phyloP scores from a whole-genome alignment of 2,329 filamentous ascomycete species.

The Neofusicoccum cordaticola region DNA sequence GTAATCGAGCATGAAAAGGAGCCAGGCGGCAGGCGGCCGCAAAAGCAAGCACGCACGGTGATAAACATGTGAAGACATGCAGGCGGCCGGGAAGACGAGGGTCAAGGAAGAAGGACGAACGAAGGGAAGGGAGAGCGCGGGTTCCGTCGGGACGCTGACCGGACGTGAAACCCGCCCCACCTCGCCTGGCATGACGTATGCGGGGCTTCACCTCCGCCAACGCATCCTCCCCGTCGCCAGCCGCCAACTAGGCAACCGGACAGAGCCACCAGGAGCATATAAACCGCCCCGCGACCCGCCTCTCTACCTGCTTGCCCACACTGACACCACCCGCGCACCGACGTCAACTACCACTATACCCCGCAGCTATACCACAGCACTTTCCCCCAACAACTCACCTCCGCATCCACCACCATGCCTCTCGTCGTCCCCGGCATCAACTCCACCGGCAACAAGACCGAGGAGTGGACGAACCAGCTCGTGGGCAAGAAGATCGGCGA shows the following conservation, averaged over 20 bases:
- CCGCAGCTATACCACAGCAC: background rate
- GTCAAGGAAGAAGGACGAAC: too few species aligned
- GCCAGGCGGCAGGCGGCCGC: too few species aligned
- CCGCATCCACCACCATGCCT: slow-evolving; percentile 38
- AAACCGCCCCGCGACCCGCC: background rate
- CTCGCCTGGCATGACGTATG: background rate
- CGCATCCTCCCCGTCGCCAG: background rate
- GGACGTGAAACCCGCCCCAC: background rate
- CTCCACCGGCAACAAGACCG: slow-evolving; percentile 35
- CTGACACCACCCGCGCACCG: background rate
- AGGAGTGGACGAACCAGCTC: slow-evolving; percentile 48
- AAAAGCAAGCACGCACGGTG: too few species aligned
- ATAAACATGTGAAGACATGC: too few species aligned
- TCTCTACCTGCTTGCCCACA: background rate
- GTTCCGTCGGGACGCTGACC: too few species aligned
- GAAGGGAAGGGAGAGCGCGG: too few species aligned
- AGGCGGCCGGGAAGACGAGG: too few species aligned
- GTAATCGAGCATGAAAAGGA: too few species aligned
- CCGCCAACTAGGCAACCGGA: background rate
- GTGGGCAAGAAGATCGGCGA: slow-evolving; percentile 54
- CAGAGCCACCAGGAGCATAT: background rate
- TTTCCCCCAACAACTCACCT: too few species aligned
- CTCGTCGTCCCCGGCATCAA: slow-evolving; percentile 50
- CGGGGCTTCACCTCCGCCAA: background rate
- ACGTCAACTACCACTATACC: background rate